Evolutionary conservation across 1,139 yeast species (phyloP).

Genomic region (Hemisphaericaspora xylofermentans): DNA sequence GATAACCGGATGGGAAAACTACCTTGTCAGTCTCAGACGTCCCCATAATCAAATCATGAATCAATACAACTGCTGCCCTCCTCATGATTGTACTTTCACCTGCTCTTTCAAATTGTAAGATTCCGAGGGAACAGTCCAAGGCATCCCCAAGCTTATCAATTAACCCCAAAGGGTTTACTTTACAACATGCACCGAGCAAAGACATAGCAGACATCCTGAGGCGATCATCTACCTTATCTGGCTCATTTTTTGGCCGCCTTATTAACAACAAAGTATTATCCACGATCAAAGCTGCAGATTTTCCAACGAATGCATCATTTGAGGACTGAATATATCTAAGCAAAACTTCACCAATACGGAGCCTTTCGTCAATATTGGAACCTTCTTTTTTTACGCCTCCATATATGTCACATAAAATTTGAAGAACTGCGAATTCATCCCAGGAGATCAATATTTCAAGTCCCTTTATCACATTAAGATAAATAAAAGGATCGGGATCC

Average conservation of each 20-base stretch:
- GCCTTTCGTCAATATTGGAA: constrained; percentile 56
- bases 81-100: constrained; percentile 57
- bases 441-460: constrained; percentile 56
- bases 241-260: constrained; percentile 28
- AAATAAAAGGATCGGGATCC: constrained; percentile 85
- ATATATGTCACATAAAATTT: constrained; percentile 44
- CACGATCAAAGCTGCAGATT: constrained; percentile 26
- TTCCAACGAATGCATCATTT: constrained; percentile 49
- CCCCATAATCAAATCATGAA: constrained; percentile 60
- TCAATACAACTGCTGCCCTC: constrained; percentile 69
- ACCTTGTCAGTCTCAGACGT: constrained; percentile 43
- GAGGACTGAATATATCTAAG: constrained; percentile 54
- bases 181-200: constrained; percentile 66
- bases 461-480: constrained; percentile 80
- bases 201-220: constrained; percentile 87
- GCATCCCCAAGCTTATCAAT: constrained; percentile 49
- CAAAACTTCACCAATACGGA: constrained; percentile 81
- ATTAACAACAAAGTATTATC: constrained; percentile 39
- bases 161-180: constrained; percentile 57
- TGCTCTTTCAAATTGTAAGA: constrained; percentile 56
- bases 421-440: constrained; percentile 40
- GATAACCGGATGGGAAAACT: constrained; percentile 50
- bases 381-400: constrained; percentile 23
- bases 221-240: constrained; percentile 47
- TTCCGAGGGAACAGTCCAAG: constrained; percentile 74